Evolutionary conservation across 2,329 filamentous ascomycete genomes (phyloP).

Genomic region (Cyanodermella asteris): DNA sequence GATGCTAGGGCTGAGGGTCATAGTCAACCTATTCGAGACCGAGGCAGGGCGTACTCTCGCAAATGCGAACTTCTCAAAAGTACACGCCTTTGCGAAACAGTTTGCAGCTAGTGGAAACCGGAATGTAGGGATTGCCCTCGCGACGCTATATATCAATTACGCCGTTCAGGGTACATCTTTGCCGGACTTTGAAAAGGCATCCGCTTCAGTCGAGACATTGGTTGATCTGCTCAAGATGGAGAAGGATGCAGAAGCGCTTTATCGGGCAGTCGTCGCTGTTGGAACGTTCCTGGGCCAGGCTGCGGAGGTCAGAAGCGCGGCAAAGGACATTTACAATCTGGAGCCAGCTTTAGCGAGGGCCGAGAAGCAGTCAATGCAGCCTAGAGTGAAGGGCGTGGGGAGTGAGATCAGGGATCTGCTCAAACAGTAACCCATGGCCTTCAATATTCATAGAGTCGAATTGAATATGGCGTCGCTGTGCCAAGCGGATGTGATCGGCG

Average conservation of each 20-base stretch:
- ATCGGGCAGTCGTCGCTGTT: conserved; percentile 58
- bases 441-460: too few relatives aligned
- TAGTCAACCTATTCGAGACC: conserved; percentile 69
- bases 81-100: conserved; percentile 40
- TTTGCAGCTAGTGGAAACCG: conserved; percentile 43
- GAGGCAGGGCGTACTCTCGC: conserved; percentile 46
- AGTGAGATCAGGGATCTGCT: conserved; percentile 34
- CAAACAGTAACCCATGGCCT: too few relatives aligned
- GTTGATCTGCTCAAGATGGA: conserved; percentile 40
- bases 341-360: conserved; percentile 24
- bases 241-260: conserved; percentile 62
- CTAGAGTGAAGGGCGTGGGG: conserved; percentile 36
- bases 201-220: conserved; percentile 28
- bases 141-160: conserved; percentile 69
- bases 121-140: conserved; percentile 62
- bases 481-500: too few relatives aligned
- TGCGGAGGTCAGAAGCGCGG: conserved; percentile 32
- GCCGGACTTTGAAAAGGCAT: conserved; percentile 12
- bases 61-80: conserved; percentile 34
- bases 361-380: conserved; percentile 33
- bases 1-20: conserved; percentile 65
- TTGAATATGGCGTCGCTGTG: too few relatives aligned
- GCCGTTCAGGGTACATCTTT: conserved; percentile 43
- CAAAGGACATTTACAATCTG: conserved; percentile 34
- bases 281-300: conserved; percentile 52